phyloP scores from a whole-genome alignment of 176 grass and related monocot species.

The Thalia dealbata region DNA sequence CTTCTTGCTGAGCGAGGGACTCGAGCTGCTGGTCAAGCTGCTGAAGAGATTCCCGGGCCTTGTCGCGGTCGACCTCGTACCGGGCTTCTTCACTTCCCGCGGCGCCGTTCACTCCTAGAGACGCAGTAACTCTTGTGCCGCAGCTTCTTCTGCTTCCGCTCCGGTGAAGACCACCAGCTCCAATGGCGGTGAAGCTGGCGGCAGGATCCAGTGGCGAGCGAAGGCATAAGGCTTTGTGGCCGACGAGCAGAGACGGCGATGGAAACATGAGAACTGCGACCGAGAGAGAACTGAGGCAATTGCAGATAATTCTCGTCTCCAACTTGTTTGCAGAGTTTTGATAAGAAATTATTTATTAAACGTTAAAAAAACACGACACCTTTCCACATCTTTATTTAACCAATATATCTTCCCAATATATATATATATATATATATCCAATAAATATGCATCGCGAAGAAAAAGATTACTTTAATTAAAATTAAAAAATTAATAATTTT shows the following conservation, averaged over 20 bases:
- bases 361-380: too few species aligned
- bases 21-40: conserved; percentile 67
- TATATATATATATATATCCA: too few species aligned
- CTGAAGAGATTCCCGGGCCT: conserved; percentile 43
- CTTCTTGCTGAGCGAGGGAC: conserved; percentile 39
- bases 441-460: too few species aligned
- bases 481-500: too few species aligned
- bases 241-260: not conserved
- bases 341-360: too few species aligned
- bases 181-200: not conserved
- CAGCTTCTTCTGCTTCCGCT: not conserved
- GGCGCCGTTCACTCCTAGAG: not conserved
- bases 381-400: too few species aligned
- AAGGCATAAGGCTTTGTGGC: not conserved
- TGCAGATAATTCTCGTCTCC: too few species aligned
- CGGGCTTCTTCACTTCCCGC: not conserved
- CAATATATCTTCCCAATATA: too few species aligned
- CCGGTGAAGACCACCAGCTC: not conserved
- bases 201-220: not conserved
- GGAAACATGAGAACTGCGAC: not conserved
- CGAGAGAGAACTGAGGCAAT: too few species aligned
- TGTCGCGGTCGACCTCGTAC: not conserved
- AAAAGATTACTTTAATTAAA: too few species aligned
- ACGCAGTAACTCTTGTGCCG: not conserved
- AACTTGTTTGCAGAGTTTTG: too few species aligned